Base-by-base conservation (phyloP, 2,329 filamentous ascomycete species). In the Ceratocystis alfenasii region DNA sequence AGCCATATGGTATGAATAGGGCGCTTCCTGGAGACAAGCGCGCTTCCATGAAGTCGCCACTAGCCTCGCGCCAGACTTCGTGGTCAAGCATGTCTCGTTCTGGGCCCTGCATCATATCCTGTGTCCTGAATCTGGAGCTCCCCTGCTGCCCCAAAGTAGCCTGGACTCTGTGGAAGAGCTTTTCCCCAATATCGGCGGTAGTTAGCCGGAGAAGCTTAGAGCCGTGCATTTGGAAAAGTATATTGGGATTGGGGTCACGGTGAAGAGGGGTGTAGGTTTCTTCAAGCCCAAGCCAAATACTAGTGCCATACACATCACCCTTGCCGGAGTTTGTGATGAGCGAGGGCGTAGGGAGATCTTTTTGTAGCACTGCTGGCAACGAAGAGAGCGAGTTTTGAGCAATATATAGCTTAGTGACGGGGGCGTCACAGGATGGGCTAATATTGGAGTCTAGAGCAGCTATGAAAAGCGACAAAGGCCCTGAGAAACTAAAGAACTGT, bases 191-290 rank as follows among this genome's bases (percentile, higher is more conserved):
- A 0, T 75, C 72, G 0, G 91, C 90, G 3, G 79, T 76, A 67
- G 93, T 79, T 12, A 96, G 73, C n/a, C 91, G 81, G 17, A 96
- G 78, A 0, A 77, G 73, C 75, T 99, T 99, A 63, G 73, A 75
- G 3, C 89, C 85, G 17, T 83, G 84, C 12, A 97, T 75, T 75
- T 99, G 94, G 59, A 89, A 84, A 73, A 97, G 96, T 0, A 96
- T 71, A 72, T 99, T 99, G 0, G 90, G 90, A 71, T 97, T 97
- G 0, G 94, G 94, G 72, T 99, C 94, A 65, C 88, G 84, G 75
- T 99, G 94, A 2, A 96, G 78, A 2, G 94, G 91, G 0, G 94
- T 96, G 70, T 90, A 91, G 0, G 92, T 96, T 0, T 90, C 90
- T 48, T 90, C 85, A 15, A 87, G 79, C 0, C 94, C 94, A 12